A percentile compares a stretch with the other conserved stretches of the same genome.
phyloP scores from a whole-genome alignment of 2,329 filamentous ascomycete species.

The Beauveria brongniartii region DNA sequence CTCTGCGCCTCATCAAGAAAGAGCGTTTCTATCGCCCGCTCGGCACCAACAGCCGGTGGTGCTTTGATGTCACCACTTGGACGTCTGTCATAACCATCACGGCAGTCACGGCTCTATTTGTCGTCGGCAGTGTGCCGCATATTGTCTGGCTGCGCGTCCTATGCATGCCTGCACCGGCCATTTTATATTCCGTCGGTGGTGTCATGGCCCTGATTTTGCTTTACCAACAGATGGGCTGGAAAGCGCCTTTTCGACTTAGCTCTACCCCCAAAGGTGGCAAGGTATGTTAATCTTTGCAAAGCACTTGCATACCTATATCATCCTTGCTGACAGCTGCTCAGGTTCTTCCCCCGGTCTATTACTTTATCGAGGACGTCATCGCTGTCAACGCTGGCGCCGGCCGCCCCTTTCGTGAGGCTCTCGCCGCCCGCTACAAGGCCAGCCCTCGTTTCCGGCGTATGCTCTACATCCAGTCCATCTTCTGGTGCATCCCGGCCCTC shows the following conservation, averaged over 20 bases:
- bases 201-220: conserved; percentile 31
- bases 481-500: conserved; percentile 33
- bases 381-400: conserved; percentile 56
- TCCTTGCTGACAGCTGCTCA: conserved; percentile 14
- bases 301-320: not conserved
- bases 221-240: conserved; percentile 28
- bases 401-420: conserved; percentile 33
- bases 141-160: conserved; percentile 40
- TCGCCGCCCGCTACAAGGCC: conserved; percentile 33
- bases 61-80: conserved; percentile 41
- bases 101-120: conserved; percentile 40
- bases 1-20: conserved; percentile 39
- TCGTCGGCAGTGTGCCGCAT: conserved; percentile 43
- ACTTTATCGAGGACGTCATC: conserved; percentile 59
- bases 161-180: conserved; percentile 43
- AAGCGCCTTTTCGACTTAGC: conserved; percentile 54
- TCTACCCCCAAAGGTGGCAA: conserved; percentile 50
- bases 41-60: conserved; percentile 38
- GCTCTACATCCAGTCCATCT: conserved; percentile 31
- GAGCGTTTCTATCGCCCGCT: conserved; percentile 42
- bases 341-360: conserved; percentile 54
- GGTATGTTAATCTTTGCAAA: conserved; percentile 17
- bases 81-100: conserved; percentile 39
- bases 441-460: conserved; percentile 34
- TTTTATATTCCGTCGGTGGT: conserved; percentile 39